A percentile compares a stretch with the other conserved stretches of the same genome.
These are phyloP conservation scores for Paraleonurus japonicus DNA, from an alignment of 257 asterid genomes.

Conservation along the genomic window DNA sequence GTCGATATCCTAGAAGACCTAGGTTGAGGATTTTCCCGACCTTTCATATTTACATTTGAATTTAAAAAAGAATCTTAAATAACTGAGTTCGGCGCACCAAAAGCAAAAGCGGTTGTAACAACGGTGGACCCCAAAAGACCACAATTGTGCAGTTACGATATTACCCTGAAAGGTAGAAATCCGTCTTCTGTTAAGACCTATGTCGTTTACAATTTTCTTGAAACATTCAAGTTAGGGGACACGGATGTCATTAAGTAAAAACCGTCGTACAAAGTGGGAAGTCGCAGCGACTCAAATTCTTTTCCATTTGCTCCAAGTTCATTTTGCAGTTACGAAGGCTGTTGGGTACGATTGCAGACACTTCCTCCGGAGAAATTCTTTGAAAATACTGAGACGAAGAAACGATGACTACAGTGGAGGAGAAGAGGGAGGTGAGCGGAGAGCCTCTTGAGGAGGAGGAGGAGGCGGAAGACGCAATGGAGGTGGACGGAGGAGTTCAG, in stretches of 20 bases:
- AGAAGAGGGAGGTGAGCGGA: conserved; percentile 20
- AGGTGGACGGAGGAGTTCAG: conserved; percentile 30
- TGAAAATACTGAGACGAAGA: background rate
- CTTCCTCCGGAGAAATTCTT: conserved; percentile 11
- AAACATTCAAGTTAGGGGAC: conserved; percentile 6
- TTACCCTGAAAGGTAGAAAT: background rate
- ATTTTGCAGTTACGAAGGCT: conserved; percentile 39
- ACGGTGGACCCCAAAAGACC: conserved; percentile 32
- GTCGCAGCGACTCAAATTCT: conserved; percentile 19
- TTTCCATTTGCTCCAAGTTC: conserved; percentile 14
- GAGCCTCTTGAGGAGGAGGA: conserved; percentile 22
- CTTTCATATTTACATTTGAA: conserved; percentile 9
- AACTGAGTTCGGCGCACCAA: conserved; percentile 27
- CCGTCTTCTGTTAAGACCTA: background rate
- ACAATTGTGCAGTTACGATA: background rate
- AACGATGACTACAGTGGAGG: conserved; percentile 26
- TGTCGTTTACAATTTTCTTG: background rate
- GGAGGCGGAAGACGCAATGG: conserved; percentile 21
- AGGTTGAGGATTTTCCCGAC: background rate
- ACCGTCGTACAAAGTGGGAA: conserved; percentile 16
- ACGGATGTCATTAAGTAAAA: conserved; percentile 29
- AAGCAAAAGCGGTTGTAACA: conserved; percentile 43
- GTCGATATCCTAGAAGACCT: background rate
- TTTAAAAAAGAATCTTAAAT: background rate
- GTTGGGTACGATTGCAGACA: conserved; percentile 42